Evolutionary conservation across 129 eudicot genomes (phyloP).

Genomic region (sunflower (Helianthus annuus)): HanXRQr2.0-SUNRISE NC_035449.2:40394405-40394904

Average conservation of each 20-base stretch:
- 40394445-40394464: not conserved
- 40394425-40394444: not conserved
- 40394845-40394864: constrained; percentile 77
- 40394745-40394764: too few relatives aligned
- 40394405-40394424: not conserved
- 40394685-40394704: too few relatives aligned
- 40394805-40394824: too few relatives aligned
- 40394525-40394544: not conserved
- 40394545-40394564: not conserved
- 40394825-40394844: constrained; percentile 53
- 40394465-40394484: not conserved
- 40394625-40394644: too few relatives aligned
- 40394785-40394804: too few relatives aligned
- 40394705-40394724: too few relatives aligned
- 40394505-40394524: not conserved
- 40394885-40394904: constrained; percentile 84
- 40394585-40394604: too few relatives aligned
- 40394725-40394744: too few relatives aligned
- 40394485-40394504: not conserved
- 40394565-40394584: not conserved
- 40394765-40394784: too few relatives aligned
- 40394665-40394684: too few relatives aligned
- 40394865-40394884: constrained; percentile 82
- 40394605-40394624: too few relatives aligned
- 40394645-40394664: too few relatives aligned